Conservation (phyloP, 345 rosid species). For the Nasturtium officinale region DNA sequence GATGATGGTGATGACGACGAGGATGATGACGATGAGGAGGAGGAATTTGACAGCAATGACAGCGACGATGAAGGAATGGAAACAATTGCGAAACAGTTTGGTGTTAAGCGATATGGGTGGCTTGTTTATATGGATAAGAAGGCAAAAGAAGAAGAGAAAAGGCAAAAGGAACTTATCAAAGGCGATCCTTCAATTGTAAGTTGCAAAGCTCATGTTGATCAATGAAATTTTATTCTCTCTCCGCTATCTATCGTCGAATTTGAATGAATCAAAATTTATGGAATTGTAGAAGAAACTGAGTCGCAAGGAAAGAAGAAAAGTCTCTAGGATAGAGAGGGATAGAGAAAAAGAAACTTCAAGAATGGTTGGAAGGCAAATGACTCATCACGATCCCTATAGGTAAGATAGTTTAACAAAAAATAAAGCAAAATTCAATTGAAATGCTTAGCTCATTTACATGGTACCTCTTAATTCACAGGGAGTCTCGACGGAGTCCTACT, state of each 20-base stretch:
- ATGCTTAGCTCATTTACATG: slow-evolving; percentile 5
- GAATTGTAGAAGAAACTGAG: slow-evolving; percentile 79
- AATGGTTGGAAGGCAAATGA: slow-evolving; percentile 62
- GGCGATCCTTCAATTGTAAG: slow-evolving; percentile 99
- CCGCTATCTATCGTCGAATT: slow-evolving; percentile 1
- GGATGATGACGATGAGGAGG: slow-evolving; percentile 81
- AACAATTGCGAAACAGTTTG: slow-evolving; percentile 85
- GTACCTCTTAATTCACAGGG: slow-evolving; percentile 51
- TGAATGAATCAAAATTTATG: slow-evolving; percentile 32
- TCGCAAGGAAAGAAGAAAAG: slow-evolving; percentile 98
- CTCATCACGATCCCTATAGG: slow-evolving; percentile 93
- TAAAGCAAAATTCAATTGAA: not conserved
- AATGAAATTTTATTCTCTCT: slow-evolving; percentile 27
- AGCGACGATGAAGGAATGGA: slow-evolving; percentile 97
- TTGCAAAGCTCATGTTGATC: slow-evolving; percentile 26
- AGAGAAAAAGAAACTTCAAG: slow-evolving; percentile 82
- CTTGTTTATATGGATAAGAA: slow-evolving; percentile 97
- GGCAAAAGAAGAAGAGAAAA: slow-evolving; percentile 88
- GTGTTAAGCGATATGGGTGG: slow-evolving; percentile 95
- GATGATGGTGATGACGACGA: slow-evolving; percentile 73
- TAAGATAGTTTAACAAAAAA: slow-evolving; percentile 24
- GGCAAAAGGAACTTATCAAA: slow-evolving; percentile 92
- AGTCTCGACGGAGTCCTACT: slow-evolving; percentile 88
- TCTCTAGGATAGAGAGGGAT: slow-evolving; percentile 92
- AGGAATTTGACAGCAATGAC: slow-evolving; percentile 90